Evolutionary conservation across 495 filamentous ascomycete genomes (phyloP), one percentile per base, ranked within the genome.

Genomic region (Trichoderma orchidacearum): DNA sequence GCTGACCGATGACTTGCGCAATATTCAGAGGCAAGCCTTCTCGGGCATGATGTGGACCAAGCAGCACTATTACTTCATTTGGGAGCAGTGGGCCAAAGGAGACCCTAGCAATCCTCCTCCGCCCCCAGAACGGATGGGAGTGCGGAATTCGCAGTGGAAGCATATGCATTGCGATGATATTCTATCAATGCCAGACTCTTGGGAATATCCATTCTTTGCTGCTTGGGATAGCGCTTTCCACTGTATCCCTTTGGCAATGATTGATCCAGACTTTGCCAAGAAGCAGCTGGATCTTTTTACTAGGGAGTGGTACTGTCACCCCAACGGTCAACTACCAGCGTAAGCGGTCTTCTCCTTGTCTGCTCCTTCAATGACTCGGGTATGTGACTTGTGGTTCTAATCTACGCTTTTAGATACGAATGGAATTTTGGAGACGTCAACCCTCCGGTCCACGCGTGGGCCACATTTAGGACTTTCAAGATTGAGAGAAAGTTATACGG

Each of bases 381-480:
- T 35, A 3, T 6, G 1, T 30, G n/a, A 12, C 31, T 13, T 9
- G 23, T 36, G 13, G 58, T 53, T 31, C 56, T 61, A 5, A 80
- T 82, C 62, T 30, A 59, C 38, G 35, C 3, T 7, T 21, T 34
- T 21, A 75, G 72, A 6, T 96, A 97, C 60, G 93, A 97, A 69
- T 97, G 92, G 92, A 96, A 97, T 66, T 97, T 96, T 74, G 83
- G 90, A 53, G 92, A 96, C 63, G 92, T 96, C 56, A 96, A 97
- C 64, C 92, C 92, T 7, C 92, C 92, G 0, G 92, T 97, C 8
- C 92, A 96, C 66, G 93, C 92, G 12, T 97, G 92, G 92, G 85
- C 92, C 11, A 85, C 87, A 0, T 97, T 97, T 78, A 77, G 92
- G 17, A 87, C 85, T 1, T 97, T 96, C 79, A 97, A 97, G 72